Percentiles rank a stretch among this genome's conserved stretches.
Evolutionary conservation across 1,284 basidiomycete species (phyloP).

Genomic region (Microstroma glucosiphilum): DNA sequence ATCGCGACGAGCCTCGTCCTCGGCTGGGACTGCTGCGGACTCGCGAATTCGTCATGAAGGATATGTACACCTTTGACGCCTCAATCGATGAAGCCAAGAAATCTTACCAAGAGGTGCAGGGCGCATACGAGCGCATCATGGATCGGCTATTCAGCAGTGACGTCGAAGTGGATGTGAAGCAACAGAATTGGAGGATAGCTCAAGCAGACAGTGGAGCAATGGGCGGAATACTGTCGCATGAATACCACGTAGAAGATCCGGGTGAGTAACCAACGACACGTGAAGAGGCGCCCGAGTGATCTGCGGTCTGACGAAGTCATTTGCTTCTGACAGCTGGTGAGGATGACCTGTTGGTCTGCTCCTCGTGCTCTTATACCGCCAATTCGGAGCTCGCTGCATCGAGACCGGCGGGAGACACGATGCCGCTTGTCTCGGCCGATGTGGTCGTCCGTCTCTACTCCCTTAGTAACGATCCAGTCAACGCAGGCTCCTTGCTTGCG

Average conservation of each 20-base stretch:
- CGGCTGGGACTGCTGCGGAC: conserved; percentile 50
- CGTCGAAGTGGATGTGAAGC: not conserved
- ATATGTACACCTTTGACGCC: conserved; percentile 51
- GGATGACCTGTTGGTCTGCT: conserved; percentile 48
- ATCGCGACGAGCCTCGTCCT: conserved; percentile 51
- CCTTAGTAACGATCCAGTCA: conserved; percentile 15
- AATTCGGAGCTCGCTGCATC: conserved; percentile 48
- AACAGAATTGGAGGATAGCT: conserved; percentile 31
- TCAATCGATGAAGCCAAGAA: conserved; percentile 15
- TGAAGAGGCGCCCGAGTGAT: too few relatives aligned
- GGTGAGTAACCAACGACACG: too few relatives aligned
- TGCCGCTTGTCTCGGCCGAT: conserved; percentile 20
- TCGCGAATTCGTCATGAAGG: conserved; percentile 52
- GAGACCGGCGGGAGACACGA: conserved; percentile 14
- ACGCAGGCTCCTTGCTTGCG: conserved; percentile 26
- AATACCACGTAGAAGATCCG: conserved; percentile 46
- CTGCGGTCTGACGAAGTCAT: too few relatives aligned
- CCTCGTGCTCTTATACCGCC: conserved; percentile 43
- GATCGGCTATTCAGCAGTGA: conserved; percentile 14
- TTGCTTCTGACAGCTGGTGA: conserved; percentile 50
- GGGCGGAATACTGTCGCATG: conserved; percentile 50
- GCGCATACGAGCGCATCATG: conserved; percentile 44
- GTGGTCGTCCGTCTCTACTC: conserved; percentile 27
- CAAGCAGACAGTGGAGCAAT: conserved; percentile 52
- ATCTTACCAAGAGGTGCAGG: conserved; percentile 45